Evolutionary conservation across 2,329 filamentous ascomycete genomes (phyloP).

Genomic region (Tolypocladium ophioglossoides): DNA sequence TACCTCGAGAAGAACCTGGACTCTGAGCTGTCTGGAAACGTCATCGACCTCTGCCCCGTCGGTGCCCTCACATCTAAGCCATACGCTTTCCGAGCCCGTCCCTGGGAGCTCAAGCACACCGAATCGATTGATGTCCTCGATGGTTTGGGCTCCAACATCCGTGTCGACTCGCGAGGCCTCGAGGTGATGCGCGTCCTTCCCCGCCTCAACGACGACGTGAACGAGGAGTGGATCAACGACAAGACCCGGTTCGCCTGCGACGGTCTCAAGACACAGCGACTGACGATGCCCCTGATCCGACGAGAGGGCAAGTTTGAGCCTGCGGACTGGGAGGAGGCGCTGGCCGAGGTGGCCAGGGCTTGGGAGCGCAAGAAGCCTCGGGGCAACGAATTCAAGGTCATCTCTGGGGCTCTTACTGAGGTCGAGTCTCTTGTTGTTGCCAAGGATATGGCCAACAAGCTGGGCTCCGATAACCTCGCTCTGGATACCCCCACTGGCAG

Average conservation of each 20-base stretch:
- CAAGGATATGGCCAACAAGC: constrained; percentile 94
- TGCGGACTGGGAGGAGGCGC: constrained; percentile 88
- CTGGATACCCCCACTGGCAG: constrained; percentile 81
- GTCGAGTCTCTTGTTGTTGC: constrained; percentile 89
- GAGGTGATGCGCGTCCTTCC: constrained; percentile 95
- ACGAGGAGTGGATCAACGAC: constrained; percentile 99
- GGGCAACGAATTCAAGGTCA: constrained; percentile 90
- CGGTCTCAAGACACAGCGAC: constrained; percentile 87
- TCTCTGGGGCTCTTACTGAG: constrained; percentile 85
- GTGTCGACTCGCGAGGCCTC: constrained; percentile 83
- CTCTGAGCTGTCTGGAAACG: constrained; percentile 90
- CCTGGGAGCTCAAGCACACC: constrained; percentile 94
- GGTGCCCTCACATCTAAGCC: constrained; percentile 95
- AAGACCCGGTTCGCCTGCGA: constrained; percentile 96
- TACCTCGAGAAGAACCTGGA: constrained; percentile 93
- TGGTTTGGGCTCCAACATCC: constrained; percentile 86
- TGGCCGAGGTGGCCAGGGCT: constrained; percentile 75
- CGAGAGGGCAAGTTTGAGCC: constrained; percentile 86
- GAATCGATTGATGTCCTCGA: constrained; percentile 94
- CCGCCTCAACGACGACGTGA: constrained; percentile 91
- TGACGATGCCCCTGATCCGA: constrained; percentile 85
- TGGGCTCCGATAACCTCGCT: constrained; percentile 91
- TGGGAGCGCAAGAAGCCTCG: constrained; percentile 71
- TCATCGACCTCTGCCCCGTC: constrained; percentile 96
- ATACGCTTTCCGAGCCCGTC: constrained; percentile 91